Conservation (phyloP, 2,329 filamentous ascomycete species). For the Pyricularia grisea region DNA sequence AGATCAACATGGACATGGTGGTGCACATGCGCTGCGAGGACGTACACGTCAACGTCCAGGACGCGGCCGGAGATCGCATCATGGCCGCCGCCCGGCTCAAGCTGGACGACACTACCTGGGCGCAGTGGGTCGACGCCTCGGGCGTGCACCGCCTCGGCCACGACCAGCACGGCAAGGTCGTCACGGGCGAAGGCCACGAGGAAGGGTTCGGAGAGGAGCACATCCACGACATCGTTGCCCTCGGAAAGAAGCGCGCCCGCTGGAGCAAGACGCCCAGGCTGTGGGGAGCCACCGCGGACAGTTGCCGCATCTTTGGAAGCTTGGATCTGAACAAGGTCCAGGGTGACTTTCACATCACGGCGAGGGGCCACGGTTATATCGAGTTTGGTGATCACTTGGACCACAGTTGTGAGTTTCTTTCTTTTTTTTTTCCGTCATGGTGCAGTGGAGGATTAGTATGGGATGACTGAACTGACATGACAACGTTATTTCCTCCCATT, state of each 20-base stretch:
- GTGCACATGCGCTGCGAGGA: constrained; percentile 80
- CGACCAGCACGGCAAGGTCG: constrained; percentile 43
- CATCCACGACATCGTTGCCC: constrained; percentile 80
- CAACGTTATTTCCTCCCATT: neutral
- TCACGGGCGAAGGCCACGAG: constrained; percentile 50
- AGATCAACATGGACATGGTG: constrained; percentile 94
- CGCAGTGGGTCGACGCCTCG: constrained; percentile 66
- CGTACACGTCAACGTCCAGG: constrained; percentile 94
- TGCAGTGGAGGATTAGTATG: neutral
- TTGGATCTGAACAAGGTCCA: constrained; percentile 94
- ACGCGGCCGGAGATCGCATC: constrained; percentile 86
- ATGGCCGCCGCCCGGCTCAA: constrained; percentile 66
- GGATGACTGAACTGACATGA: neutral
- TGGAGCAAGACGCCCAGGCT: constrained; percentile 69
- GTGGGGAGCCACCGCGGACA: constrained; percentile 43
- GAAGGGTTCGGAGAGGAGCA: constrained; percentile 72
- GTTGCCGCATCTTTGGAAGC: constrained; percentile 83
- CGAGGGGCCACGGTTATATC: constrained; percentile 87
- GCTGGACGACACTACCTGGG: constrained; percentile 72
- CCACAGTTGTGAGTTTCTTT: constrained; percentile 54
- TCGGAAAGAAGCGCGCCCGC: constrained; percentile 53
- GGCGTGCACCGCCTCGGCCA: constrained; percentile 53
- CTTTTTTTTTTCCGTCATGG: neutral
- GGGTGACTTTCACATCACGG: constrained; percentile 96
- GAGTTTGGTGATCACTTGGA: constrained; percentile 73